Evolutionary conservation across 108 stramenopile species (phyloP), one percentile per base, ranked within the genome.

Genomic region (Stephanodiscus triporus): DNA sequence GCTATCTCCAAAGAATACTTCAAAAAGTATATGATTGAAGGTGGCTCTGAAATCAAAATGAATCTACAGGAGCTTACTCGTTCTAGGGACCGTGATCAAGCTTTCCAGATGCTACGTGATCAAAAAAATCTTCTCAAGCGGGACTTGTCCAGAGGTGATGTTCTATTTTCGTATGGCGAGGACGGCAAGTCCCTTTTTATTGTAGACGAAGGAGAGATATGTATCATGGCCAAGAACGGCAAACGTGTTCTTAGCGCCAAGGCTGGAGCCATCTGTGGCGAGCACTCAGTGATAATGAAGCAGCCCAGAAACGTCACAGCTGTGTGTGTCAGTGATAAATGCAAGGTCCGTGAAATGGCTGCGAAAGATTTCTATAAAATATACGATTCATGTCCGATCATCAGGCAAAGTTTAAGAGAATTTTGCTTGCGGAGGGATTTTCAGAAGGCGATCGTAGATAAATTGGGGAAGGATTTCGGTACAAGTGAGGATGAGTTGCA

Each of bases 281-380:
- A 32, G 26, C 64, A 66, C 19, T 27, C 64, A 27, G 7, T 66
- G 64, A 27, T 66, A 2, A 36, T 50, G 19, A 43, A 23, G 7
- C 26, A 22, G 14, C 64, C 64, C 34, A 40, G 40, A 40, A 40
- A 40, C 11, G 40, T 40, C 9, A 40, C 40, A 9, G 40, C 40
- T 5, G 40, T 40, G 40, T 40, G 40, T 40, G 40, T 9, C 40
- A 66, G 64, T 50, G 36, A 40, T 17, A 45, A 24, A 1, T 66
- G 64, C 64, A 66, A 29, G 26, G 45, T 66, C 29, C 64, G 47
- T n/a, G 64, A 66, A 50, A 66, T 66, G 29, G 26, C 47, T 23
- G 64, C 36, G 17, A 29, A 27, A 23, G 64, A 66, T 32, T 40
- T 66, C 48, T 66, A 32, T 47, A 20, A 4, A 0, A 9, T 66